These are phyloP conservation scores for Seiridium unicorne DNA, from an alignment of 2,329 filamentous ascomycete genomes.

Conservation along the genomic window DNA sequence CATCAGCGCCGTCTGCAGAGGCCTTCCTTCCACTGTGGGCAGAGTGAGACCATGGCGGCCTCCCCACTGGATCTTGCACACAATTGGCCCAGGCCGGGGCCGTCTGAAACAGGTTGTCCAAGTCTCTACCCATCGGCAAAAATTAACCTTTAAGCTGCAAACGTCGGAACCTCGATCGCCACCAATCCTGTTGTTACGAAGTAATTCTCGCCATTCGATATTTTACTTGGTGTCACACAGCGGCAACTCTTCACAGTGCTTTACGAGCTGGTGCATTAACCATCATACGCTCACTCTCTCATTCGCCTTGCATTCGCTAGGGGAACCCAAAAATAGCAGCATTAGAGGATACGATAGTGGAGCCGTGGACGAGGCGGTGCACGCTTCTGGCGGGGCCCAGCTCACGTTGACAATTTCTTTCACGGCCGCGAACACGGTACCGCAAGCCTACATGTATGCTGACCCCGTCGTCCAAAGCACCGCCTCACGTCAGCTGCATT, in stretches of 20 bases:
- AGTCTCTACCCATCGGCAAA: background rate
- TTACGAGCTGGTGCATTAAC: background rate
- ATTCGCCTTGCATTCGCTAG: background rate
- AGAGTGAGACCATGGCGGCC: background rate
- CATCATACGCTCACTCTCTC: background rate
- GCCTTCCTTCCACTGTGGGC: background rate
- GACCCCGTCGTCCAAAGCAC: background rate
- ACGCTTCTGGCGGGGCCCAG: background rate
- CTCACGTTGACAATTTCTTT: background rate
- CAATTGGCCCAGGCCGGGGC: background rate
- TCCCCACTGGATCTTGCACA: background rate
- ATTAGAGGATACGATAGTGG: background rate
- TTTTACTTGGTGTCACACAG: background rate
- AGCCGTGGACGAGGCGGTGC: background rate
- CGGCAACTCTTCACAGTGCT: background rate
- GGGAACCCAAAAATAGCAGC: constrained; percentile 4
- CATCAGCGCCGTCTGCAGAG: background rate
- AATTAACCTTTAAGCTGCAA: background rate
- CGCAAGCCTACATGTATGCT: background rate
- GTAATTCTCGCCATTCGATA: background rate
- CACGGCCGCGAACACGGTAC: background rate
- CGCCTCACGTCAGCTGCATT: background rate
- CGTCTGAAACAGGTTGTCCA: background rate
- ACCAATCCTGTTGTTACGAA: background rate
- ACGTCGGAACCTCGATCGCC: background rate